Evolutionary conservation across 2,329 filamentous ascomycete genomes (phyloP).

Genomic region (Neonectria coccinea): DNA sequence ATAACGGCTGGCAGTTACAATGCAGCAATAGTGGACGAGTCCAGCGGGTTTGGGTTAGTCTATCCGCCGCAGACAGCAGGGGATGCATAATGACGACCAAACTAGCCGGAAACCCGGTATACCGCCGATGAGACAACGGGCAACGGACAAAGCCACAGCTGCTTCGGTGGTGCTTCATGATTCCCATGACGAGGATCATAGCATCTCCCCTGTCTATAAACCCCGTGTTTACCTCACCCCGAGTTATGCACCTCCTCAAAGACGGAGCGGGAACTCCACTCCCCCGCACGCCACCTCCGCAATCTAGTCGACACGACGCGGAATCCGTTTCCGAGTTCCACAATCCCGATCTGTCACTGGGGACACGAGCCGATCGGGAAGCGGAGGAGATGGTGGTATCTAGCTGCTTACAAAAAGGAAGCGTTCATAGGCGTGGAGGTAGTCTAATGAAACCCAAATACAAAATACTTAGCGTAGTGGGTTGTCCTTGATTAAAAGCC

Average conservation of each 20-base stretch:
- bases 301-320: slow-evolving; percentile 12
- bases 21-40: slow-evolving; percentile 11
- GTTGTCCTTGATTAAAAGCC: background rate
- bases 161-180: background rate
- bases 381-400: background rate
- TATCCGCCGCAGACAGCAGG: background rate
- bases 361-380: background rate
- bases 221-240: slow-evolving; percentile 9
- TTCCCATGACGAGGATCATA: background rate
- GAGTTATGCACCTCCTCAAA: slow-evolving; percentile 1
- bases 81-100: background rate
- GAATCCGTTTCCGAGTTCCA: slow-evolving; percentile 29
- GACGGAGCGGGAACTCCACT: slow-evolving; percentile 9
- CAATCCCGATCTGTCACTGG: background rate
- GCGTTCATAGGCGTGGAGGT: slow-evolving; percentile 3
- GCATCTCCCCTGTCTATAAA: slow-evolving; percentile 7
- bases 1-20: slow-evolving; percentile 9
- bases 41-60: background rate
- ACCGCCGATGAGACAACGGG: slow-evolving; percentile 1
- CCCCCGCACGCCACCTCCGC: slow-evolving; percentile 27
- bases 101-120: background rate
- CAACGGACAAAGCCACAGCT: background rate
- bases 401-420: slow-evolving; percentile 8
- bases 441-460: background rate
- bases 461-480: background rate